Evolutionary conservation across 1,139 yeast species (phyloP).

Genomic region (Candida frijolesensis): DNA sequence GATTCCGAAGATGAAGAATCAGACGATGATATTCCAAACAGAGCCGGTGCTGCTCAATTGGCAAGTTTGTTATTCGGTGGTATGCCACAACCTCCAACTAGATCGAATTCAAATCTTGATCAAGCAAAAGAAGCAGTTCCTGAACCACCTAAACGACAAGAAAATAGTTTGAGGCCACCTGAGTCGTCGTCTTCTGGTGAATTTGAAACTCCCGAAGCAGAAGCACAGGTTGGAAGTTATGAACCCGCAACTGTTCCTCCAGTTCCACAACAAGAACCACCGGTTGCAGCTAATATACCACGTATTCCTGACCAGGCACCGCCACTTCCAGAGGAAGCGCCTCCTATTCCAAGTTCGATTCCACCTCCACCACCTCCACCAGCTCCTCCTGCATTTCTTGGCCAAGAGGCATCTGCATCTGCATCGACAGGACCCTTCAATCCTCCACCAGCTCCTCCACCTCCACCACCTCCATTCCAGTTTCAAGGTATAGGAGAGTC

Average conservation of each 20-base stretch:
- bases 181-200: conserved; percentile 12
- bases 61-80: conserved; percentile 67
- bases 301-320: conserved; percentile 6
- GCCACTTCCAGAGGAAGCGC: conserved; percentile 3
- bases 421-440: conserved; percentile 6
- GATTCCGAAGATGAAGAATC: conserved; percentile 57
- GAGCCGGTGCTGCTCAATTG: conserved; percentile 61
- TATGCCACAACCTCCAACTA: conserved; percentile 50
- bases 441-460: not conserved
- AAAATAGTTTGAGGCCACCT: conserved; percentile 4
- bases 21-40: conserved; percentile 50
- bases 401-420: conserved; percentile 13
- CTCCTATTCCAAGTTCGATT: conserved; percentile 14
- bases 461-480: conserved; percentile 18
- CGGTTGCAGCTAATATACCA: conserved; percentile 1
- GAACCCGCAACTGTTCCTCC: not conserved
- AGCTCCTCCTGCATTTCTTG: conserved; percentile 15
- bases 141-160: conserved; percentile 16
- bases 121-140: conserved; percentile 12
- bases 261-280: conserved; percentile 4
- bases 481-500: conserved; percentile 17
- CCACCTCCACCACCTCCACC: conserved; percentile 17
- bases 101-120: conserved; percentile 17
- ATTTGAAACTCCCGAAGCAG: conserved; percentile 13
- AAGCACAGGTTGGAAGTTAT: not conserved